Evolutionary conservation across 768 basidiomycete genomes (phyloP).

Genomic region (Suillus spraguei): DNA sequence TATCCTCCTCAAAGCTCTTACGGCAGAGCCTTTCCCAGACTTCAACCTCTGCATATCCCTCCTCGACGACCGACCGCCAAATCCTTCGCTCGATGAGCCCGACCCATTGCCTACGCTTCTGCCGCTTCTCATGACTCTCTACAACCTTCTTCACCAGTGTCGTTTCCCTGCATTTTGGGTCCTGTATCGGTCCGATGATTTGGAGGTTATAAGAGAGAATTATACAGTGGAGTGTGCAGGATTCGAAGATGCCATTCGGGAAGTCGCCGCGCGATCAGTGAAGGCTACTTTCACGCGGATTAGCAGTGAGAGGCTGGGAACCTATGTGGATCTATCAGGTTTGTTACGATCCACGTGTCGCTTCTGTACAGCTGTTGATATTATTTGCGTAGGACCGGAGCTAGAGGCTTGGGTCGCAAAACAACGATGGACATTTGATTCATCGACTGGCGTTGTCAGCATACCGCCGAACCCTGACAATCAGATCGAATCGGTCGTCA

Average conservation of each 20-base stretch:
- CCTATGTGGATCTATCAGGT: conserved; percentile 74
- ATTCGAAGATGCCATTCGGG: conserved; percentile 82
- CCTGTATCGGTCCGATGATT: conserved; percentile 66
- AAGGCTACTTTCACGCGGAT: conserved; percentile 80
- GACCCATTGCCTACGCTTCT: conserved; percentile 78
- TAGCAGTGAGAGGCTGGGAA: conserved; percentile 61
- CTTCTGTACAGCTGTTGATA: conserved; percentile 3
- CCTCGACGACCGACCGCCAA: conserved; percentile 70
- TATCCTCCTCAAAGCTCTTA: conserved; percentile 90
- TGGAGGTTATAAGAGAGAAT: conserved; percentile 78
- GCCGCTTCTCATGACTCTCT: conserved; percentile 66
- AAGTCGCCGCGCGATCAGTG: conserved; percentile 76
- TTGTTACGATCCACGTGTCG: conserved; percentile 17
- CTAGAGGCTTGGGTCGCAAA: conserved; percentile 61
- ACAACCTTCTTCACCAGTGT: conserved; percentile 77
- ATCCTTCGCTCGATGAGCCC: conserved; percentile 67
- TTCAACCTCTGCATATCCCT: conserved; percentile 94
- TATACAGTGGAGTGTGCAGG: conserved; percentile 84
- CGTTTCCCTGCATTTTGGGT: conserved; percentile 89
- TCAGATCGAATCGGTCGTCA: conserved; percentile 82
- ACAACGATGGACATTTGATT: conserved; percentile 68
- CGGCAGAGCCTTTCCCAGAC: conserved; percentile 84
- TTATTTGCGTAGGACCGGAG: conserved; percentile 45
- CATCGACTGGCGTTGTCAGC: conserved; percentile 54
- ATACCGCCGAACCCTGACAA: conserved; percentile 87